Evolutionary conservation across 306 rosid genomes (phyloP).

Genomic region (Purshia tridentata): DNA sequence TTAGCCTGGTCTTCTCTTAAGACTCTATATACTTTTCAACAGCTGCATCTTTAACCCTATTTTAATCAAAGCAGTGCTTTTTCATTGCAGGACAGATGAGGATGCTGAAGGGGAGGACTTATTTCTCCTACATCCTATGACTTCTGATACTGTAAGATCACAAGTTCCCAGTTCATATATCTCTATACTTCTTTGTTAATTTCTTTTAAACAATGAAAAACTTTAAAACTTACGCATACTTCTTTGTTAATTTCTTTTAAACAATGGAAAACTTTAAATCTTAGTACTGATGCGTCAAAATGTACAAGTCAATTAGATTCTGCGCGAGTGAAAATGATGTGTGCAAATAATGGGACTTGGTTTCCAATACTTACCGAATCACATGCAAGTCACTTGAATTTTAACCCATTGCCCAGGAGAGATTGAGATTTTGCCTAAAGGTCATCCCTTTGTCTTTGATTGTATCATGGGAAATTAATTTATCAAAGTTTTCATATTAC

Average conservation of each 20-base stretch:
- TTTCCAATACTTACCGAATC: too few species aligned
- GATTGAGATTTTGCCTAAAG: too few species aligned
- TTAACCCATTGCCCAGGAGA: too few species aligned
- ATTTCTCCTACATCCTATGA: constrained; percentile 42
- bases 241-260: neutral
- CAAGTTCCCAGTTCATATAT: constrained; percentile 21
- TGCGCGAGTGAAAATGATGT: too few species aligned
- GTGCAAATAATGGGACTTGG: too few species aligned
- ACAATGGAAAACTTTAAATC: neutral
- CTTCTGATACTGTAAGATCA: constrained; percentile 45
- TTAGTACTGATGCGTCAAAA: neutral
- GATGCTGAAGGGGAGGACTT: constrained; percentile 69
- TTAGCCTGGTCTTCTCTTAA: too few species aligned
- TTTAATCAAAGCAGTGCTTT: constrained; percentile 17
- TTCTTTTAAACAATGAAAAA: neutral
- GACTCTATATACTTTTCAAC: neutral
- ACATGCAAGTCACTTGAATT: too few species aligned
- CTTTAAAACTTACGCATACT: too few species aligned
- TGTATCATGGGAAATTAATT: neutral
- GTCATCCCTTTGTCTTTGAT: neutral
- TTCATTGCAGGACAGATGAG: constrained; percentile 62
- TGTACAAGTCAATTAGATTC: neutral
- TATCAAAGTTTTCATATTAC: neutral
- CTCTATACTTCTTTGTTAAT: constrained; percentile 1
- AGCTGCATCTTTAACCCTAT: neutral